Evolutionary conservation across 352 stramenopile genomes (phyloP), one percentile per base, ranked within the genome.

Genomic region (Phytophthora parvispora): DNA sequence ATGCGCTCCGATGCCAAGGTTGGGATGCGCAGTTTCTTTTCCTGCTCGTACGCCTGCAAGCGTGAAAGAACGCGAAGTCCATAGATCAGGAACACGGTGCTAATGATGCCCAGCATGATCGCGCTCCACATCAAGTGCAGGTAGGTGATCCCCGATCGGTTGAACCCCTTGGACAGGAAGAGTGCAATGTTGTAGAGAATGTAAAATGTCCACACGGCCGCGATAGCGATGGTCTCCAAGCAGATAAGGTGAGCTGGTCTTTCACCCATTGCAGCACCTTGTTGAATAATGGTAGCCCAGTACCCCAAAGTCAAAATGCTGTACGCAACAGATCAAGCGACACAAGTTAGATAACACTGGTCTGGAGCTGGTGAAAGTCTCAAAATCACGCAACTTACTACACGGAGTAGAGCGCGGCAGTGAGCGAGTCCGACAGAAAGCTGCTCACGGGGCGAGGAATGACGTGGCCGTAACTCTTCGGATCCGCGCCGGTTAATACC

Each of bases 91-190:
- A 82, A 83, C 18, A 78, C 58, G 0, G 62, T 74, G 60, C 74
- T 80, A 50, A 85, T 80, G 64, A 80, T 57, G 6, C 60, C 60
- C 50, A 85, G 45, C 64, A 85, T 70, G 12, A 74, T 64, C 10
- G 77, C 69, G 45, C 72, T 77, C 47, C 63, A 74, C 31, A 72
- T 66, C 29, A 81, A 60, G 29, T 81, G 70, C 25, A 82, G 51
- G 51, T 76, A 74, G 13, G 74, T 72, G 50, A 82, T 29, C 6
- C 64, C 67, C 8, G 48, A 58, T 22, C 65, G 67, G 49, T 69
- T 72, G 53, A 79, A 85, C 32, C 74, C 77, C 47, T 86, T 83
- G 45, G 64, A 77, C 53, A 76, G 40, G 64, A 86, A 77, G 61
- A 77, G 59, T 22, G 52, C 61, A 13, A 74, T 29, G 53, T 78